Evolutionary conservation across 2,329 filamentous ascomycete genomes (phyloP), one percentile per base, ranked within the genome.

Genomic region (Sclerotinia glacialis): DNA sequence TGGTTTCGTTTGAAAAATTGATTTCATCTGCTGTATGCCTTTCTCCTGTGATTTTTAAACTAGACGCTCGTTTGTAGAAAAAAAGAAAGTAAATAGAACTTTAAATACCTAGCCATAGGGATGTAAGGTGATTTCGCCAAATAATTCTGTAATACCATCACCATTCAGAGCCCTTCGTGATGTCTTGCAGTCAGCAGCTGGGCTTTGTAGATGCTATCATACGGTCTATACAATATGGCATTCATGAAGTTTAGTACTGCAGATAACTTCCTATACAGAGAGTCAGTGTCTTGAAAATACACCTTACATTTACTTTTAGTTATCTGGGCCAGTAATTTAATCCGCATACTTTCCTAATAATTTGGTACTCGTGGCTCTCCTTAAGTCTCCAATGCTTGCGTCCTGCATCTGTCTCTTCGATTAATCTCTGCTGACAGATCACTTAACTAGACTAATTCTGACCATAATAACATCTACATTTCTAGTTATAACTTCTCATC

Each of bases 151-250:
- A n/a, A 7, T 34, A 7, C 18, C 28, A n/a, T 54, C 8, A 1
- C 2, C 21, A 54, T 54, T 11, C n/a, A 34, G 21, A 21, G 21
- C 9, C n/a, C 11, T 34, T 34, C 14, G 16, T 31, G 23, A 28
- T 1, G 11, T 21, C 18, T 12, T 9, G 6, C 12, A 16, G 1
- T 31, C 3, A n/a, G 37, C 8, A 21, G n/a, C 9, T 2, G 1
- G 1, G 3, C 1, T 3, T n/a, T n/a, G 11, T 0, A n/a, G 0
- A n/a, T 34, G 6, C 21, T 21, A 54, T 5, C 2, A 9, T 5
- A 12, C 11, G 0, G 5, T 8, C 5, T 18, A 11, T 1, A n/a
- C 2, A 28, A 54, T n/a, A 16, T 16, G 18, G 31, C n/a, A 5
- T 8, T 5, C 11, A 37, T n/a, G 18, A 12, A n/a, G 5, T 2